These are phyloP conservation scores for Thalassia testudinum DNA, from an alignment of 116 monocot genomes.

Conservation along the genomic window DNA sequence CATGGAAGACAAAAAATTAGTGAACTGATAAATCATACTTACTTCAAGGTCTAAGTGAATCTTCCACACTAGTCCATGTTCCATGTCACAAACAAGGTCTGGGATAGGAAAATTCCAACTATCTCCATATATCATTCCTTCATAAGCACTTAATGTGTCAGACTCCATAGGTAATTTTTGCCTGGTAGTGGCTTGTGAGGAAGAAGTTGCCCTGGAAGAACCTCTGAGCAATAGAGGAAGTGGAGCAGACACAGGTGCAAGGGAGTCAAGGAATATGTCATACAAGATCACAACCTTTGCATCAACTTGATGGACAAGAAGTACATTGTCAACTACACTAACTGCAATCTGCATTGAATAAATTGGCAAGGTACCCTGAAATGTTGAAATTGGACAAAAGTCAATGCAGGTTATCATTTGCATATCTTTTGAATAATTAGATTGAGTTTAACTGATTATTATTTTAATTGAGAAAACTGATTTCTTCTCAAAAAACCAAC, in stretches of 20 bases:
- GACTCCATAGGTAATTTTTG: conserved; percentile 17
- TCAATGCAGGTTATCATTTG: too few relatives aligned
- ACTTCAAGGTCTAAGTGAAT: conserved; percentile 82
- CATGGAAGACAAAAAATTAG: too few relatives aligned
- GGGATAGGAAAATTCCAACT: conserved; percentile 87
- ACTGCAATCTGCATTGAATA: conserved; percentile 77
- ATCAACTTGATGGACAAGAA: conserved; percentile 94
- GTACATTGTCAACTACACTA: conserved; percentile 83
- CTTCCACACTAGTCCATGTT: conserved; percentile 88
- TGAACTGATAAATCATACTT: background rate
- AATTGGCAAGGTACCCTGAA: conserved; percentile 69
- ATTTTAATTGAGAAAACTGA: too few relatives aligned
- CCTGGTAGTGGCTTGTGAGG: conserved; percentile 17
- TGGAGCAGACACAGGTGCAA: conserved; percentile 86
- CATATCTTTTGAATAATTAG: too few relatives aligned
- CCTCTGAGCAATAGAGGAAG: conserved; percentile 78
- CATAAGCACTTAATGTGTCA: conserved; percentile 44
- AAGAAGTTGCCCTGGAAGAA: conserved; percentile 8
- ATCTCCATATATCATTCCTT: conserved; percentile 63
- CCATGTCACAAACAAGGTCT: conserved; percentile 82
- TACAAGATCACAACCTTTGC: conserved; percentile 93
- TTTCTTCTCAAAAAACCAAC: too few relatives aligned
- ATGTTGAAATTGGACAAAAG: background rate
- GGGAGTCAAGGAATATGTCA: conserved; percentile 69
- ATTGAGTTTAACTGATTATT: too few relatives aligned